These are phyloP conservation scores for Anisogramma anomala DNA, from an alignment of 2,329 filamentous ascomycete species.

Conservation along the genomic window DNA sequence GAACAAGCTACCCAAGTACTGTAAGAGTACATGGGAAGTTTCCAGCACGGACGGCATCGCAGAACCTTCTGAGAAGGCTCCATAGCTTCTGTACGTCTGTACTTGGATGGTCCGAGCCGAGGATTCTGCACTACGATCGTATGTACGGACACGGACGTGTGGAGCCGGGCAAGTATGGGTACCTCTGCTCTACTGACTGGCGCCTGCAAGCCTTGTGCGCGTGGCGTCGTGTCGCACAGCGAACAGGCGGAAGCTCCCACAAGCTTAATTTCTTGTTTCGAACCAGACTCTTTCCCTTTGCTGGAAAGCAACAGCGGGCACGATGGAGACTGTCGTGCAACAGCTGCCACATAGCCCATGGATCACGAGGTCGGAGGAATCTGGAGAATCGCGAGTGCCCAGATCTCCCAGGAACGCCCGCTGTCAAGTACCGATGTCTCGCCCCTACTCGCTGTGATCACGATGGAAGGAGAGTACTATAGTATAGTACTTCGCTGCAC, in stretches of 20 bases:
- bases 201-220: neutral
- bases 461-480: too few relatives aligned
- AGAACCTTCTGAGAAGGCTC: slow-evolving; percentile 5
- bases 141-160: too few relatives aligned
- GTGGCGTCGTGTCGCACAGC: slow-evolving; percentile 7
- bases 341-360: slow-evolving; percentile 5
- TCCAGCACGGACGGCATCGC: slow-evolving; percentile 13
- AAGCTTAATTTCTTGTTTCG: neutral
- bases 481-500: too few relatives aligned
- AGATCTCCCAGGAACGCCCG: too few relatives aligned
- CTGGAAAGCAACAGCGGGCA: neutral
- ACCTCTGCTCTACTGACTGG: neutral
- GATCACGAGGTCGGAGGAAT: slow-evolving; percentile 7
- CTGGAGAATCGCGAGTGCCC: slow-evolving; percentile 13
- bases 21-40: slow-evolving; percentile 8
- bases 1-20: too few relatives aligned
- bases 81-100: slow-evolving; percentile 13
- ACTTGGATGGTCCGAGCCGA: too few relatives aligned
- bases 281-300: neutral
- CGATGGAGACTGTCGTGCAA: slow-evolving; percentile 10
- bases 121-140: too few relatives aligned
- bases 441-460: slow-evolving; percentile 4
- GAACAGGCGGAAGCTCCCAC: too few relatives aligned
- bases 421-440: too few relatives aligned
- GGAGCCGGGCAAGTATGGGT: too few relatives aligned